Evolutionary conservation across 176 grass and related monocot genomes (phyloP).

Genomic region (Canna indica): DNA sequence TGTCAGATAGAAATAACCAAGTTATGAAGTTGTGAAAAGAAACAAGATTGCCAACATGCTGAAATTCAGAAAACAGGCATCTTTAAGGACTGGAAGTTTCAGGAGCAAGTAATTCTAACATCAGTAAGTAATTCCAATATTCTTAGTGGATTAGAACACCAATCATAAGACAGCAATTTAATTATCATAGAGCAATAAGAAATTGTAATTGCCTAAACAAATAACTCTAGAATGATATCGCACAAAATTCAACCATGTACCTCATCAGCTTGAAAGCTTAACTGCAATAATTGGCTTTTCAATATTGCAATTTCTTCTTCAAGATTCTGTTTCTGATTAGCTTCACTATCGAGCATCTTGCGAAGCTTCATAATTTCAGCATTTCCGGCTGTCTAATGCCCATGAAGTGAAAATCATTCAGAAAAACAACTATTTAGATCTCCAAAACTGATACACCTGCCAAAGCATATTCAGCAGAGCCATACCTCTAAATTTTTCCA

Average conservation of each 20-base stretch:
- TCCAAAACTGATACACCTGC: constrained; percentile 14
- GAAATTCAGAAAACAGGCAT: neutral
- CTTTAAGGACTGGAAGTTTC: neutral
- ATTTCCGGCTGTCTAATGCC: constrained; percentile 59
- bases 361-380: constrained; percentile 61
- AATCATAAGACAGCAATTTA: neutral
- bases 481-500: constrained; percentile 96
- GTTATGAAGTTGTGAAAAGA: neutral
- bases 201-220: neutral
- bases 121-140: too few species aligned
- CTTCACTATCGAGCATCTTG: constrained; percentile 75
- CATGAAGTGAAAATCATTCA: constrained; percentile 20
- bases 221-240: neutral
- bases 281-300: constrained; percentile 79
- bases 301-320: constrained; percentile 83
- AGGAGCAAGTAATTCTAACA: too few species aligned
- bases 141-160: neutral
- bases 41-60: neutral
- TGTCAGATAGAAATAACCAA: too few species aligned
- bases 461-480: constrained; percentile 13
- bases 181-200: neutral
- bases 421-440: neutral
- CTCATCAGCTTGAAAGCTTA: constrained; percentile 89
- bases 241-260: constrained; percentile 27
- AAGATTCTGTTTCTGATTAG: constrained; percentile 73